Base-by-base conservation (phyloP, 75 land plant species). In the Cunninghamia lanceolata region DNA sequence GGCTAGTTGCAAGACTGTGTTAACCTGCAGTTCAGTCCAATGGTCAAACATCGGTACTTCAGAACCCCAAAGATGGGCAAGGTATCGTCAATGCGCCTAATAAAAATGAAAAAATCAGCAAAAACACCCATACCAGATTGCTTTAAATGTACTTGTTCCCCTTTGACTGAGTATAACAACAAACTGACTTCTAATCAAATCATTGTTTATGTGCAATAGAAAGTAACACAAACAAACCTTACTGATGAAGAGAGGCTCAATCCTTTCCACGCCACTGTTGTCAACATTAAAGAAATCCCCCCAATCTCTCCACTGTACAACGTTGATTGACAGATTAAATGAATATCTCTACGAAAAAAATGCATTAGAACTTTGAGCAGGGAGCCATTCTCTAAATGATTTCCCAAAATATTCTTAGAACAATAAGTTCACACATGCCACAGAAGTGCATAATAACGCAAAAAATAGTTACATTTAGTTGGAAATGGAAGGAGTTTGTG, bases 211-310 rank as follows among this genome's bases (percentile, higher is more conserved):
- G 25, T 71, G 17, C 34, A 35, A 47, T 45, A 68, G 17, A 34
- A 56, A 36, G 34, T 50, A 50, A 36, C 25, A 25, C 15, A 85
- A 42, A 36, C 47, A 85, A 83, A 96, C 99, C 99, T 98, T 96
- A 92, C 99, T 98, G 53, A 98, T 89, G 84, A 94, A 94, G 38
- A 96, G 90, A 68, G 99, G 99, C 76, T 98, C 93, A 74, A 98
- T 91, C 86, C 94, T 98, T 71, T 91, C 91, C 5, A 90, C 90
- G 84, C 86, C 85, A 10, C 90, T 87, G 25, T 85, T 92, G 86
- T 92, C 90, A 56, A 96, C 91, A 75, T 95, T 95, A 84, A 96
- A 85, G 84, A 96, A 96, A 80, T 96, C 95, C 38, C 84, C 84
- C 95, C 92, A 96, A 75, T 90, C 89, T 85, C 88, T 91, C 96